Base-by-base conservation (phyloP, 805 yeast genomes). In the Kregervanrija delftensis region DNA sequence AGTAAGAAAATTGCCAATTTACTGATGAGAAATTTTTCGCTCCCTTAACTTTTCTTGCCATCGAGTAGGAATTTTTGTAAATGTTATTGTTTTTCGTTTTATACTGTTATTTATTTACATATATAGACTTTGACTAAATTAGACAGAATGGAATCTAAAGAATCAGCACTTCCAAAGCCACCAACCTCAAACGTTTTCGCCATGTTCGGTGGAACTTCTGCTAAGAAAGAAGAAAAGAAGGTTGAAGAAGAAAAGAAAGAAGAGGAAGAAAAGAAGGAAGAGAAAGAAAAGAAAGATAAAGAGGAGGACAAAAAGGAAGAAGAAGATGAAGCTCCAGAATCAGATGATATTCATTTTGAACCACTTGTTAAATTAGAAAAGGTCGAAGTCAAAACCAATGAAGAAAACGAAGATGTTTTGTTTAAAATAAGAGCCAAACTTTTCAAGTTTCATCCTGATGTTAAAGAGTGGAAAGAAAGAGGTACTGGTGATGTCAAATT, bases 401-500 rank as follows among this genome's bases (percentile, higher is more conserved):
- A 88, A 68, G 96, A 88, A 68, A 77, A 86, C 52, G 96, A 88
- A 70, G 91, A 85, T 47, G 86, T 79, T 17, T 59, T 83, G 50
- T 82, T 69, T 71, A 93, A 93, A 70, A 87, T 86, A 56, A 79
- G 99, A 64, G 97, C 99, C 55, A 93, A 93, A 71, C 75, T 93
- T 63, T 93, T 91, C 76, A 85, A 88, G 69, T 91, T 85, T 73
- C 72, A 69, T 53, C 76, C 81, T 37, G 96, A 88, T 49, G 59
- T 81, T 43, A 83, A 83, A 61, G 98, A 93, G 71, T 93, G 99
- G 99, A 93, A 93, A 69, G 99, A 93, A 76, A 86, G 99, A 74
- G 99, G 99, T 59, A 88, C 96, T 33, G 99, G 99, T 61, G 99
- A 93, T 63, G 96, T 89, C 58, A 88, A 93, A 71, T 87, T 93